These are phyloP conservation scores for Aspergillus indologenus DNA, from an alignment of 495 filamentous ascomycete species.

Conservation along the genomic window DNA sequence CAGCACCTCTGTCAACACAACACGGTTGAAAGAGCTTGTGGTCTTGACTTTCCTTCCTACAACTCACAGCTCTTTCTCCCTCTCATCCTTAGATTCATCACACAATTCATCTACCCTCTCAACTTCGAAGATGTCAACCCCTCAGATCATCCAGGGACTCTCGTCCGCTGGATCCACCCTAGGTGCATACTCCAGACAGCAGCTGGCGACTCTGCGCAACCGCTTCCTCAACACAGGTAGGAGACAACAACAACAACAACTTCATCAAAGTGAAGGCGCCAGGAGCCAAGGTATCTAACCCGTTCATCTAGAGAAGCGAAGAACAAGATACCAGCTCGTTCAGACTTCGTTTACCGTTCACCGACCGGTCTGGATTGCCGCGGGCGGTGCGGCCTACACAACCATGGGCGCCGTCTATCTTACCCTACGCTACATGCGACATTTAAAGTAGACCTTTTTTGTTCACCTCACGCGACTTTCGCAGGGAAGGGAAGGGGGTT, in stretches of 20 bases:
- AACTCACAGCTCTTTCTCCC: neutral
- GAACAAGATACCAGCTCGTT: slow-evolving; percentile 30
- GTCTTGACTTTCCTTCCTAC: slow-evolving; percentile 2
- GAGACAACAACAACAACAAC: neutral
- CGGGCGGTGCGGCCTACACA: slow-evolving; percentile 39
- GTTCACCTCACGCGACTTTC: neutral
- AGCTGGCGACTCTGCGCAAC: slow-evolving; percentile 19
- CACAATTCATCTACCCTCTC: slow-evolving; percentile 1
- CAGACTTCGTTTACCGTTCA: slow-evolving; percentile 39
- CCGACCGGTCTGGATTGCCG: slow-evolving; percentile 43
- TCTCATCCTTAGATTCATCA: neutral
- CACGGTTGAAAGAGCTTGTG: neutral
- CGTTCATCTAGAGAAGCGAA: slow-evolving; percentile 26
- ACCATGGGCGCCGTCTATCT: slow-evolving; percentile 38
- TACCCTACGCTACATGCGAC: slow-evolving; percentile 38
- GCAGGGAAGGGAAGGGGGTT: neutral
- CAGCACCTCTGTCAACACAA: neutral
- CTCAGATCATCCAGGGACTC: slow-evolving; percentile 19
- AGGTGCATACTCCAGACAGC: slow-evolving; percentile 21
- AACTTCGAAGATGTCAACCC: slow-evolving; percentile 22
- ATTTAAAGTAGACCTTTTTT: slow-evolving; percentile 13
- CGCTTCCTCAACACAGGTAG: slow-evolving; percentile 24
- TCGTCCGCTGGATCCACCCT: slow-evolving; percentile 18
- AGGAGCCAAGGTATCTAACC: slow-evolving; percentile 2
- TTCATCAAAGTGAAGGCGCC: neutral